Base-by-base conservation (phyloP, 805 yeast species). In the Wickerhamiella galacta region DNA sequence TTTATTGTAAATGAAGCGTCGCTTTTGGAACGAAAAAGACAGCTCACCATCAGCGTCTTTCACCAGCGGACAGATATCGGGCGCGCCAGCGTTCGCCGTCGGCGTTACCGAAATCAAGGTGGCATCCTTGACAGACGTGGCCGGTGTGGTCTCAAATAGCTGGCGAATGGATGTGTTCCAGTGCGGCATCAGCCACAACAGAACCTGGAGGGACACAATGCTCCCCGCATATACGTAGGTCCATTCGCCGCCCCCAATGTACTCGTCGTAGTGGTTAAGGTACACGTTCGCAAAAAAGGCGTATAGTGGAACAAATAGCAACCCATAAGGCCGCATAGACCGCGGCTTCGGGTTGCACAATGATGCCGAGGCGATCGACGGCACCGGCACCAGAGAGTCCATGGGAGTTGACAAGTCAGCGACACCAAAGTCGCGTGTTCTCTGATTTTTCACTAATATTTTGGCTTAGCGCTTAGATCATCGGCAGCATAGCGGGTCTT, bases 231-330 rank as follows among this genome's bases (percentile, higher is more conserved):
- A 85, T 23, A 87, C 90, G 53, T 80, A 81, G 0, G 96, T 90
- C 96, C 98, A 90, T 58, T 87, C 98, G 29, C 76, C 67, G 17
- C 95, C 95, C 28, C 68, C 77, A 48, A 87, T 77, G 51, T 80
- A 80, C 37, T 57, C 61, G 37, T 87, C 96, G 54, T 87, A 87
- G 36, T 74, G 70, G 39, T 59, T 57, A 38, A 54, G 47, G 53
- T 79, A 87, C 25, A 80, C 53, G 46, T 77, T 71, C 33, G 60
- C 58, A 52, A 79, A 80, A 14, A 66, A 49, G 4, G 94, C 93
- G 51, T 87, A 87, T 28, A 81, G 56, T 29, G 76, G 64, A 37
- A 76, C 54, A 53, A 83, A 85, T 7, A 94, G 93, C 64, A 79
- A 70, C 16, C 77, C 75, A 48, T 80, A 85, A 4, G 93, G 85